These are phyloP conservation scores for Macrophomina tecta DNA, from an alignment of 2,329 filamentous ascomycete species.

Conservation along the genomic window DNA sequence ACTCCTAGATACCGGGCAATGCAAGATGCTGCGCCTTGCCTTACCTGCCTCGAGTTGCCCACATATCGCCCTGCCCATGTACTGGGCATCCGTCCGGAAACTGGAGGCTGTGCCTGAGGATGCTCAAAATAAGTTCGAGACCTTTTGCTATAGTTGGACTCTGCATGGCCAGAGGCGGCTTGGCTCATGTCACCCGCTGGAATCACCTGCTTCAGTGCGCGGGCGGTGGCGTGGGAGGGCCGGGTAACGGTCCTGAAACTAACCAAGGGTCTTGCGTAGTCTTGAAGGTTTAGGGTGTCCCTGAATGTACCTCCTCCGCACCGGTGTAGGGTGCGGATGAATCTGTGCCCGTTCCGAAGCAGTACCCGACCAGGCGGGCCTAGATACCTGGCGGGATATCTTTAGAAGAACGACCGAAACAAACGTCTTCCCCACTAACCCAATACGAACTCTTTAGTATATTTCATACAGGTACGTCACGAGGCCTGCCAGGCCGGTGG, in stretches of 20 bases:
- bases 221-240: background rate
- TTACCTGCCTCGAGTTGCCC: background rate
- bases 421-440: background rate
- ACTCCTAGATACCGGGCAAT: background rate
- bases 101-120: conserved; percentile 5
- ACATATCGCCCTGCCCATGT: background rate
- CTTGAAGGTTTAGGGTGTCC: background rate
- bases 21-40: background rate
- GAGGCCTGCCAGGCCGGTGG: background rate
- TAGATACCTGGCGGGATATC: conserved; percentile 8
- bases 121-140: background rate
- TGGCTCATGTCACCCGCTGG: background rate
- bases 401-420: background rate
- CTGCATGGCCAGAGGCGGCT: background rate
- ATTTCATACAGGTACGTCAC: background rate
- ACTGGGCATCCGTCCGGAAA: background rate
- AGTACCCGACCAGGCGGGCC: background rate
- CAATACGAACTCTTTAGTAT: background rate
- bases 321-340: background rate
- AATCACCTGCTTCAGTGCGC: background rate
- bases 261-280: background rate
- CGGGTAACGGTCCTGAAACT: background rate
- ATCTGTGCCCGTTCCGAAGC: background rate
- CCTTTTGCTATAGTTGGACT: background rate
- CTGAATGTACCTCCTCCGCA: background rate